These are phyloP conservation scores for Boletales sp. DNA, from an alignment of 768 basidiomycete species.

Conservation along the genomic window DNA sequence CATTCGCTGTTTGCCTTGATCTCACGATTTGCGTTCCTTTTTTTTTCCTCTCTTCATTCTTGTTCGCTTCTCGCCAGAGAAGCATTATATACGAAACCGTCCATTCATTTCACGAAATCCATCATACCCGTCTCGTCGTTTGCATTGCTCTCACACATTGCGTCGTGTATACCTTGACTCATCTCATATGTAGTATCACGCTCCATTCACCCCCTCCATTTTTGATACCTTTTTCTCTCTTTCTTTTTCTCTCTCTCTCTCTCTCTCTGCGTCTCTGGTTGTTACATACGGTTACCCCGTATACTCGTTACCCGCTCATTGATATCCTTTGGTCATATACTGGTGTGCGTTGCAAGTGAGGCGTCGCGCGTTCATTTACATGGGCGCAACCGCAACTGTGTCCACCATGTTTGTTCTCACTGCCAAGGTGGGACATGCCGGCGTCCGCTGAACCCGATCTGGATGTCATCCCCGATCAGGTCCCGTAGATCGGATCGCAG, in stretches of 20 bases:
- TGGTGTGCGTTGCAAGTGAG: conserved; percentile 9
- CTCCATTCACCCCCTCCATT: conserved; percentile 28
- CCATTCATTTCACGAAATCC: conserved; percentile 33
- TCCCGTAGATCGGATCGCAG: conserved; percentile 26
- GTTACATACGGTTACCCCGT: conserved; percentile 38
- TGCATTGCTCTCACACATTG: conserved; percentile 37
- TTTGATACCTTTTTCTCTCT: conserved; percentile 31
- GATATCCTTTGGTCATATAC: conserved; percentile 27
- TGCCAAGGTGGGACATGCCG: conserved; percentile 4
- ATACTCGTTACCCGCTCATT: conserved; percentile 32
- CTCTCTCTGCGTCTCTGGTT: conserved; percentile 17
- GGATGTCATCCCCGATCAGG: conserved; percentile 17
- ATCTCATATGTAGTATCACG: conserved; percentile 37
- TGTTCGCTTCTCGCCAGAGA: conserved; percentile 26
- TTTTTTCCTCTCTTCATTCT: conserved; percentile 20
- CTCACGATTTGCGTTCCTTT: conserved; percentile 35
- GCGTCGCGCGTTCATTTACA: conserved; percentile 25
- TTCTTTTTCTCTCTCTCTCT: neutral
- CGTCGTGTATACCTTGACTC: conserved; percentile 35
- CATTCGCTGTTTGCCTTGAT: conserved; percentile 24
- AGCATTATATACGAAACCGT: conserved; percentile 32
- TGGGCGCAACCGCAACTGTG: conserved; percentile 19
- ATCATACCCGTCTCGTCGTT: conserved; percentile 33
- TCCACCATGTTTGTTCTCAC: conserved; percentile 13
- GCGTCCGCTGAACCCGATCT: conserved; percentile 18